Percentiles rank a stretch among this genome's conserved stretches.
Evolutionary conservation across 2,329 filamentous ascomycete species (phyloP).

Genomic region (Beauveria caledonica): DNA sequence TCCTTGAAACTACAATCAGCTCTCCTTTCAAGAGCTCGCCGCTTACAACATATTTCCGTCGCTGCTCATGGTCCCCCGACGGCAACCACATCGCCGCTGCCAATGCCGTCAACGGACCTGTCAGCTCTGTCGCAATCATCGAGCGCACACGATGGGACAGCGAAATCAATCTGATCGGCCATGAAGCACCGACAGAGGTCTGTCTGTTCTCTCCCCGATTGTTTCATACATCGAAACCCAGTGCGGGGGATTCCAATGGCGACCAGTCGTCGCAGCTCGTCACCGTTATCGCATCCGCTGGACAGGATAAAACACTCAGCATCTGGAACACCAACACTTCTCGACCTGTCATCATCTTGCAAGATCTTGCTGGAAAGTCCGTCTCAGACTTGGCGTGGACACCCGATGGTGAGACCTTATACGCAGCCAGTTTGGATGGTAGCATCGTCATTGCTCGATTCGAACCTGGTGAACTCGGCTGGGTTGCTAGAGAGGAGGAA

Average conservation of each 20-base stretch:
- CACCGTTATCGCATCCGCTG: slow-evolving; percentile 92
- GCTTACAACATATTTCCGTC: slow-evolving; percentile 89
- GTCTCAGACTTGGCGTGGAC: slow-evolving; percentile 94
- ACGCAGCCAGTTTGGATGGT: slow-evolving; percentile 80
- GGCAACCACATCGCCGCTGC: slow-evolving; percentile 94
- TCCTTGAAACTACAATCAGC: slow-evolving; percentile 84
- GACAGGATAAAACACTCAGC: slow-evolving; percentile 91
- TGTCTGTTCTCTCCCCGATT: slow-evolving; percentile 93
- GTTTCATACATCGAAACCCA: slow-evolving; percentile 66
- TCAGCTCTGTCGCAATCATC: slow-evolving; percentile 94
- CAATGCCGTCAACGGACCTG: slow-evolving; percentile 93
- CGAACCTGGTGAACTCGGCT: slow-evolving; percentile 79
- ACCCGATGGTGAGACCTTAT: slow-evolving; percentile 81
- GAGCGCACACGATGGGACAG: slow-evolving; percentile 89
- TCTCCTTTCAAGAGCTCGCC: slow-evolving; percentile 85
- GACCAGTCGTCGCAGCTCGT: slow-evolving; percentile 46
- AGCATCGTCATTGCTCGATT: slow-evolving; percentile 78
- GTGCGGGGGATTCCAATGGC: slow-evolving; percentile 41
- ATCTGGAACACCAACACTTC: slow-evolving; percentile 98
- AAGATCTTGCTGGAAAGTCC: slow-evolving; percentile 82
- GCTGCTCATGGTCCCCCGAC: slow-evolving; percentile 96
- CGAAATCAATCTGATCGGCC: slow-evolving; percentile 94
- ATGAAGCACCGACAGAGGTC: slow-evolving; percentile 94
- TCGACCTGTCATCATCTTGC: slow-evolving; percentile 78
- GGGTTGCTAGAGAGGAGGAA: slow-evolving; percentile 75